Evolutionary conservation across 768 basidiomycete genomes (phyloP).

Genomic region (Multifurca ochricompacta): DNA sequence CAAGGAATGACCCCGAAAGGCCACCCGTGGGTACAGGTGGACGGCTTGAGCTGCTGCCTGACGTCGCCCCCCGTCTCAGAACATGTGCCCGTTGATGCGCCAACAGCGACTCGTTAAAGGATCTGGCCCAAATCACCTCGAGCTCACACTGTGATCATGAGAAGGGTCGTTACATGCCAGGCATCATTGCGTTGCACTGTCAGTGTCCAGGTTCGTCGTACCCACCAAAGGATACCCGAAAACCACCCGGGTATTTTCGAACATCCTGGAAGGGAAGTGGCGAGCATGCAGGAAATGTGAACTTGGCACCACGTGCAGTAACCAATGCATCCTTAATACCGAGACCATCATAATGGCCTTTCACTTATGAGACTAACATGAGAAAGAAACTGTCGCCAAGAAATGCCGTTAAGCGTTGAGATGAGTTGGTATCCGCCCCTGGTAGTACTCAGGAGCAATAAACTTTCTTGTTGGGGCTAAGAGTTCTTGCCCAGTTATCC

Average conservation of each 20-base stretch:
- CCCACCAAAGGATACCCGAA: slow-evolving; percentile 49
- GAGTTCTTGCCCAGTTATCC: slow-evolving; percentile 39
- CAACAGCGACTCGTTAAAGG: too few species aligned
- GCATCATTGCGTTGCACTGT: slow-evolving; percentile 39
- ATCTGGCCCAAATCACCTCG: background rate
- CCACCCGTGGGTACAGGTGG: too few species aligned
- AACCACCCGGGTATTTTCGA: slow-evolving; percentile 42
- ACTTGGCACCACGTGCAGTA: slow-evolving; percentile 58
- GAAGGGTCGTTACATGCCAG: slow-evolving; percentile 42
- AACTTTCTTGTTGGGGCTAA: slow-evolving; percentile 42
- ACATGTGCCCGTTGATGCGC: too few species aligned
- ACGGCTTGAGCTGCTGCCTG: too few species aligned
- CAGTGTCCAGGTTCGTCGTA: slow-evolving; percentile 25
- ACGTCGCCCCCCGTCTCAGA: too few species aligned
- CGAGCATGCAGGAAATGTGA: slow-evolving; percentile 54
- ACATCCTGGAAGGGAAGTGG: slow-evolving; percentile 47
- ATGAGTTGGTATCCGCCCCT: slow-evolving; percentile 34
- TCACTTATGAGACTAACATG: slow-evolving; percentile 31
- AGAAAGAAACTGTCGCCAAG: background rate
- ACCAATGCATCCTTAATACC: slow-evolving; percentile 52
- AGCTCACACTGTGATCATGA: background rate
- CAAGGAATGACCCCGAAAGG: too few species aligned
- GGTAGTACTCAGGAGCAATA: slow-evolving; percentile 35
- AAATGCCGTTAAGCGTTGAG: slow-evolving; percentile 28
- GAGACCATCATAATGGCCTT: slow-evolving; percentile 52